These are phyloP conservation scores for Asterophora parasitica DNA, from an alignment of 768 basidiomycete genomes.

Conservation along the genomic window DNA sequence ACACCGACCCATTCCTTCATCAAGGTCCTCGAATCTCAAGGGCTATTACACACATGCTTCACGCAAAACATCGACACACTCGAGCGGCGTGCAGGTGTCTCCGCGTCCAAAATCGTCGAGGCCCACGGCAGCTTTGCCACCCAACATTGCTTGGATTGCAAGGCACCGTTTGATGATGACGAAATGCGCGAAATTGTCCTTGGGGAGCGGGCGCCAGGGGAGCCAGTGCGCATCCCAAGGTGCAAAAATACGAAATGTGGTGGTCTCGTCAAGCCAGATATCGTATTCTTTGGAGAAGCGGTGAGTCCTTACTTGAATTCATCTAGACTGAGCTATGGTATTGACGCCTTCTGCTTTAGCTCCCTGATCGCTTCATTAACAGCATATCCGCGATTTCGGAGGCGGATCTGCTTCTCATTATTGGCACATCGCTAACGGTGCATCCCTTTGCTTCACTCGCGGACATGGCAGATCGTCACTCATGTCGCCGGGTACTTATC, in stretches of 20 bases:
- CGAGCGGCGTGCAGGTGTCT: conserved; percentile 79
- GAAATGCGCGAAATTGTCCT: conserved; percentile 49
- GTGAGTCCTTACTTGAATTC: conserved; percentile 33
- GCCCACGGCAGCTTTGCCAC: conserved; percentile 94
- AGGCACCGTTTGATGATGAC: conserved; percentile 49
- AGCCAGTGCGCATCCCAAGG: conserved; percentile 57
- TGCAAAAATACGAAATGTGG: conserved; percentile 51
- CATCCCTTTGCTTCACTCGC: conserved; percentile 85
- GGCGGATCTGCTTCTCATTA: conserved; percentile 87
- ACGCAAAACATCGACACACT: conserved; percentile 94
- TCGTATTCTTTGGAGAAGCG: conserved; percentile 87
- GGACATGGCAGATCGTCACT: conserved; percentile 37
- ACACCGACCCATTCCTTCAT: conserved; percentile 90
- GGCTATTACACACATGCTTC: conserved; percentile 70
- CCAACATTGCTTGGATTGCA: conserved; percentile 80
- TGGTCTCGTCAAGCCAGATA: conserved; percentile 88
- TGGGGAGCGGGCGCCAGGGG: conserved; percentile 5
- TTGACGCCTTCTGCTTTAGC: conserved; percentile 33
- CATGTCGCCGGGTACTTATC: conserved; percentile 81
- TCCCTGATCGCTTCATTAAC: conserved; percentile 65
- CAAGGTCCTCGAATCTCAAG: conserved; percentile 66
- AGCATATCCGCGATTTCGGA: conserved; percentile 46
- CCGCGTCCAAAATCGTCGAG: conserved; percentile 73
- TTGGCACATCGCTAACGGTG: conserved; percentile 87
- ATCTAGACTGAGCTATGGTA: neutral